Percentiles rank a stretch among this genome's conserved stretches.
phyloP scores from a whole-genome alignment of 2,329 filamentous ascomycete genomes.

The Calonectria hawksworthii region DNA sequence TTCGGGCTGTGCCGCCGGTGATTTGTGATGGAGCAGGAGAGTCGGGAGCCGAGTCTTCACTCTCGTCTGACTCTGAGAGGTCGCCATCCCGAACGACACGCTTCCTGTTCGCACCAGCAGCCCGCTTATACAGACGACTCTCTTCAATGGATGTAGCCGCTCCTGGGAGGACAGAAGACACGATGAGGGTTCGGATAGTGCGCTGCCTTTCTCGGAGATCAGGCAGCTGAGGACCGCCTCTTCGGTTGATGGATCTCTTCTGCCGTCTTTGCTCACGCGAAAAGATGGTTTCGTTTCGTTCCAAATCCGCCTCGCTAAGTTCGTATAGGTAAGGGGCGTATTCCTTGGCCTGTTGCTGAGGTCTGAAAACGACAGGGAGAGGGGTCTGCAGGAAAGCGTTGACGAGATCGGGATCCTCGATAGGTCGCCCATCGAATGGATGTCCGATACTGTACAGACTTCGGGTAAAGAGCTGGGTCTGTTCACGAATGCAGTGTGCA shows the following conservation, averaged over 20 bases:
- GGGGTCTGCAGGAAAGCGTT: constrained; percentile 89
- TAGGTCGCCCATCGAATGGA: constrained; percentile 92
- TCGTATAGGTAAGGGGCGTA: constrained; percentile 95
- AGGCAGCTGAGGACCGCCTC: constrained; percentile 93
- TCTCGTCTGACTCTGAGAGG: constrained; percentile 89
- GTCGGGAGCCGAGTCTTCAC: constrained; percentile 87
- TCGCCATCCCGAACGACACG: constrained; percentile 74
- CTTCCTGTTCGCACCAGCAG: constrained; percentile 72
- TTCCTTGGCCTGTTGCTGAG: constrained; percentile 93
- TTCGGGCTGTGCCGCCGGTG: constrained; percentile 82
- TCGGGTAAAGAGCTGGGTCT: constrained; percentile 93
- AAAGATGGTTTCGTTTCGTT: constrained; percentile 92
- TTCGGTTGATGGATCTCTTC: constrained; percentile 93
- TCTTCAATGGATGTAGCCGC: constrained; percentile 85
- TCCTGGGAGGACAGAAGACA: constrained; percentile 93
- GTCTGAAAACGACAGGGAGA: constrained; percentile 85
- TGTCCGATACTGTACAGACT: constrained; percentile 94
- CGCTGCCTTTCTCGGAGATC: constrained; percentile 95
- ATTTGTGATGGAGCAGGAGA: constrained; percentile 85
- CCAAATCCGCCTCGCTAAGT: constrained; percentile 89
- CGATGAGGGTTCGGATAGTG: constrained; percentile 91
- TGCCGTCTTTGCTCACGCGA: constrained; percentile 94
- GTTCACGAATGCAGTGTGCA: constrained; percentile 96
- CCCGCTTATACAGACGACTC: constrained; percentile 87
- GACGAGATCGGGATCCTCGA: constrained; percentile 92